Evolutionary conservation across 2,329 filamentous ascomycete species (phyloP), one percentile per base, ranked within the genome.

Genomic region (Fusarium tricinctum): DNA sequence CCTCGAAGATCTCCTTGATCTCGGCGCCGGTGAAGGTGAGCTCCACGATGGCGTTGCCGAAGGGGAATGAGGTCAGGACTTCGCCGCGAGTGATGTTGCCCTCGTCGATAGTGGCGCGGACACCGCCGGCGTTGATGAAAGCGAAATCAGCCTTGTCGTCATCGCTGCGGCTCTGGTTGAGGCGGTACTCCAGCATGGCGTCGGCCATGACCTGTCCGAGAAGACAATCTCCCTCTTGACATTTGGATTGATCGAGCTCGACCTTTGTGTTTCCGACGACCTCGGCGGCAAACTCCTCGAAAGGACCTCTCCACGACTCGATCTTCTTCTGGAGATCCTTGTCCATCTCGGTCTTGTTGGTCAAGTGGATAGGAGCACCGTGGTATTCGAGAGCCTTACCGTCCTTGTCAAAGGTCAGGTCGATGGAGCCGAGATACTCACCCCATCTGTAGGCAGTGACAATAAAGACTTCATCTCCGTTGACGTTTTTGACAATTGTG

Each of bases 391-490:
- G 81, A 17, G 90, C 85, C 75, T 85, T 88, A 74, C 89, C 89
- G 3, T 85, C 78, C 6, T 80, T 67, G 69, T 89, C 87, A 71
- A 89, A 91, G 1, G 86, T 87, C 9, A 91, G 83, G 66, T 90
- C 88, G 68, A 91, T 91, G 75, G 89, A 89, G 58, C 89, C 89
- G 4, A 91, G 77, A 57, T 91, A 91, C 78, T 91, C 87, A 51
- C 89, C 89, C 89, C 89, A 91, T 65, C 88, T 85, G 74, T 88
- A 91, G 4, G 88, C 86, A 9, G 88, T 90, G 19, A 91, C 89
- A 71, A 91, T 84, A 73, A 91, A 91, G 49, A 91, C 89, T 71
- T 91, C 89, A 33, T 91, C 86, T 44, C 87, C 88, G 49, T 87
- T 84, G 64, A 82, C 77, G 75, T 91, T 89, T 28, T 84, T 78